Evolutionary conservation across 805 yeast genomes (phyloP), one percentile per base, ranked within the genome.

Genomic region (Zygosaccharomyces rouxii): DNA sequence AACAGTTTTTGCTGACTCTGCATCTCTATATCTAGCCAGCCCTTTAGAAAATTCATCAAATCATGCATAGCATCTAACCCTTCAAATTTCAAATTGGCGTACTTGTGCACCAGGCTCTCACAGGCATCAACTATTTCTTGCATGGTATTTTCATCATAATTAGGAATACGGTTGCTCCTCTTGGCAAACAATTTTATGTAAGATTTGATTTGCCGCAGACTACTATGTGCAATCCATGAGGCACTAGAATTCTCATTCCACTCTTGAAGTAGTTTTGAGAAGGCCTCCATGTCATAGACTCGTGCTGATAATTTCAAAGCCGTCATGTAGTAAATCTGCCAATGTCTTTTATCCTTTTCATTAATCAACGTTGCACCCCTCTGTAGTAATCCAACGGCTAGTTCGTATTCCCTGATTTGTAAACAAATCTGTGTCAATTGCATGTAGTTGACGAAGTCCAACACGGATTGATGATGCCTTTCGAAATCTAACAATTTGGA

Each of bases 221-320:
- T 35, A 13, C 53, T 58, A n/a, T 51, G 58, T 1, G 59, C 44
- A 5, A 62, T 42, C 31, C 49, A 47, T 21, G 41, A 42, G 4
- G 64, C 65, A 3, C 40, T 35, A 0, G 30, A 11, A 40, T 62
- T 61, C 7, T n/a, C 13, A 43, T 59, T 55, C 67, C 69, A 64
- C n/a, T 61, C 60, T 21, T 39, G 47, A 14, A 64, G 40, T 4
- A 45, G 21, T 13, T 35, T n/a, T 4, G 49, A 31, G 38, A 61
- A 61, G 3, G 42, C 39, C 7, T 40, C 50, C 5, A 50, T 25
- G 23, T 58, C 51, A 26, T 53, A 43, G 11, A 38, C 38, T 22
- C 56, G 48, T 1, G 62, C 50, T n/a, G 55, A 42, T 1, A 56
- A 13, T 43, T 55, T 57, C 25, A 62, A 38, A 4, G 53, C 45